phyloP scores from a whole-genome alignment of 192 early-diverging fungal genomes.

The Coemansia sp. region DNA sequence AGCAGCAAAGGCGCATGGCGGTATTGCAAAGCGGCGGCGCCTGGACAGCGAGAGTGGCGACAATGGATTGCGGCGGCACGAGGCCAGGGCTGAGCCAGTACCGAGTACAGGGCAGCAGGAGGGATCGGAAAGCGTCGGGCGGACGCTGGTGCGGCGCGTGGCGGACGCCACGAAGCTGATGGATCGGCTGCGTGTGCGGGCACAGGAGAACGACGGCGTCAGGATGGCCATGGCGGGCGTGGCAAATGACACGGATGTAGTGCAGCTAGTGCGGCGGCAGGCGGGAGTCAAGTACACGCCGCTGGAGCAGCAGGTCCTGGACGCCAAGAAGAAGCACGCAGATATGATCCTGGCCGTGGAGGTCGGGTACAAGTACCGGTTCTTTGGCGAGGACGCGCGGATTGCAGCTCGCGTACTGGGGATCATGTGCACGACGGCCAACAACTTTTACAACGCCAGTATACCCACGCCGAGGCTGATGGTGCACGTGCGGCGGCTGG shows the following conservation, averaged over 20 bases:
- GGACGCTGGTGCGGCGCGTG: conserved; percentile 13
- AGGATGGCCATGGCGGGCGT: no score
- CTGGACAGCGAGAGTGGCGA: neutral
- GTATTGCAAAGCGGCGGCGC: neutral
- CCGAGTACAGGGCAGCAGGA: conserved; percentile 10
- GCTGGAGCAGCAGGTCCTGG: conserved; percentile 75
- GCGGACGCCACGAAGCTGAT: conserved; percentile 18
- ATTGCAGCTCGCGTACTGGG: conserved; percentile 68
- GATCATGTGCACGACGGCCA: conserved; percentile 75
- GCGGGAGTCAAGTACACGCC: conserved; percentile 61
- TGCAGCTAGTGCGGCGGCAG: conserved; percentile 37
- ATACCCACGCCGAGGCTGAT: conserved; percentile 72
- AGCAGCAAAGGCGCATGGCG: neutral
- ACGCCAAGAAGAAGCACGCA: conserved; percentile 64
- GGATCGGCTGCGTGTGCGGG: conserved; percentile 22
- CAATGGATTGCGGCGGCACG: no score
- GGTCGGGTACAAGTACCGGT: conserved; percentile 92
- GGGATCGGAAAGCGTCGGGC: conserved; percentile 1
- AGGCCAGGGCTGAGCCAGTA: no score
- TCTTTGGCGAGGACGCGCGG: conserved; percentile 87
- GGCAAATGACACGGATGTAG: neutral
- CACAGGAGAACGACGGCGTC: conserved; percentile 1
- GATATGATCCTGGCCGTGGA: conserved; percentile 76
- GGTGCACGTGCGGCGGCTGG: conserved; percentile 77
- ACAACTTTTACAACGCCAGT: conserved; percentile 73